A percentile compares a stretch with the other conserved stretches of the same genome.
phyloP scores from a whole-genome alignment of 805 yeast species.

The Saccharomycopsis oosterbeekiorum region DNA sequence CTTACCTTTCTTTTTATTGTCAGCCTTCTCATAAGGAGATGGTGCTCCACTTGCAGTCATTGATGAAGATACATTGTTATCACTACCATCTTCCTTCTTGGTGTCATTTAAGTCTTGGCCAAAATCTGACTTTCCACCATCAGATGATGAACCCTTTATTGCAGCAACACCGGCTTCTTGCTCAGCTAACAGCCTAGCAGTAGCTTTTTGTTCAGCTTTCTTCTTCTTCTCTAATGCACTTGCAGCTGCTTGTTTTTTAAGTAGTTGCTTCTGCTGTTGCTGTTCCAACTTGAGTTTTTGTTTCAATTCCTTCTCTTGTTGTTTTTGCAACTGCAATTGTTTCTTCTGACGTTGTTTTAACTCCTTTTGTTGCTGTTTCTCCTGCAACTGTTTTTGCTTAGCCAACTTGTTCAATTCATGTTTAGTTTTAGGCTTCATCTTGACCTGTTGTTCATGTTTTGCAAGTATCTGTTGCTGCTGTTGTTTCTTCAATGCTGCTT shows the following conservation, averaged over 20 bases:
- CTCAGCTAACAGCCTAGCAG: not conserved
- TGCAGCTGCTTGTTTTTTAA: conserved; percentile 13
- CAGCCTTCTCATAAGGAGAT: not conserved
- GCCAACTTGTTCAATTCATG: not conserved
- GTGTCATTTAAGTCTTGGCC: not conserved
- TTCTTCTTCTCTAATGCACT: conserved; percentile 4
- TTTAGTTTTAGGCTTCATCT: not conserved
- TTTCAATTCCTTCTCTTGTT: not conserved
- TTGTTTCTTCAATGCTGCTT: conserved; percentile 8
- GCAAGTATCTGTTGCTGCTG: conserved; percentile 13
- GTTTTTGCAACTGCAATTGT: not conserved
- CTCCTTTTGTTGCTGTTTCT: conserved; percentile 1
- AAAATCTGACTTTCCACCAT: not conserved
- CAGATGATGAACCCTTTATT: conserved; percentile 1
- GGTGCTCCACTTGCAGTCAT: not conserved
- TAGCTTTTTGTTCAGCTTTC: conserved; percentile 9
- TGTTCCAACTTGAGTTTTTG: not conserved
- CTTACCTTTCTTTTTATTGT: not conserved
- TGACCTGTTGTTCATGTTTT: not conserved
- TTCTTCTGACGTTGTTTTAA: conserved; percentile 1
- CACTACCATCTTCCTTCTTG: not conserved
- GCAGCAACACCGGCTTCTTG: not conserved
- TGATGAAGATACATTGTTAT: not conserved
- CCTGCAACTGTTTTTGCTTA: not conserved
- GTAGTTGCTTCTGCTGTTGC: conserved; percentile 1